Evolutionary conservation across 352 stramenopile genomes (phyloP).

Genomic region (Aphanomyces invadans): DNA sequence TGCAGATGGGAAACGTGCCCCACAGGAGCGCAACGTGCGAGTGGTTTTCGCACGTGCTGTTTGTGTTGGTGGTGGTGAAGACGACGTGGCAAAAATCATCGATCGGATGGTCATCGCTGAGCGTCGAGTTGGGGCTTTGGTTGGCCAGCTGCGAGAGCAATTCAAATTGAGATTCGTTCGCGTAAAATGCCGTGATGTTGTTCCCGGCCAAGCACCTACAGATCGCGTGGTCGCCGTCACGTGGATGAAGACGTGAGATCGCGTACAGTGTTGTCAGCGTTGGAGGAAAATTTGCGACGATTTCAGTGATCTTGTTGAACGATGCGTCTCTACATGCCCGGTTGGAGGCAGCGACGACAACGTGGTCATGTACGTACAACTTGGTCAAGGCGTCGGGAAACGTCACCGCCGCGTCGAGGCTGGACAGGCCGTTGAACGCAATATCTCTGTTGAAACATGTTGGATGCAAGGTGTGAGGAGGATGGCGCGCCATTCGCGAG

Average conservation of each 20-base stretch:
- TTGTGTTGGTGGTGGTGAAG: background rate
- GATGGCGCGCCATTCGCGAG: too few relatives aligned
- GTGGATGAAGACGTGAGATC: too few relatives aligned
- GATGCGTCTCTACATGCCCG: too few relatives aligned
- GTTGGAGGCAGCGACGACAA: background rate
- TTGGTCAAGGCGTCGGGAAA: background rate
- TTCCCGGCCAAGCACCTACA: slow-evolving; percentile 22
- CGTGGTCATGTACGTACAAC: background rate
- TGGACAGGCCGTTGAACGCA: background rate
- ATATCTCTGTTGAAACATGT: background rate
- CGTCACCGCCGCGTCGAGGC: background rate
- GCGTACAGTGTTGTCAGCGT: slow-evolving; percentile 3
- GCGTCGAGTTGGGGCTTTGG: background rate
- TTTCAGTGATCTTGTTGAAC: slow-evolving; percentile 16
- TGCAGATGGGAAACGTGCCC: slow-evolving; percentile 22
- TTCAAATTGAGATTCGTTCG: slow-evolving; percentile 15
- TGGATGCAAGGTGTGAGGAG: too few relatives aligned
- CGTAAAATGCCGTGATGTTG: slow-evolving; percentile 18
- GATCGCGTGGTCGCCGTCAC: background rate
- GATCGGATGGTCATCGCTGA: background rate
- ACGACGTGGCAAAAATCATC: slow-evolving; percentile 7
- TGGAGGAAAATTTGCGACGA: slow-evolving; percentile 10
- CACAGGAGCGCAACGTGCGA: background rate
- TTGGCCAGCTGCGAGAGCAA: slow-evolving; percentile 7
- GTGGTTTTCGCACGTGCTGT: slow-evolving; percentile 6